Evolutionary conservation across 768 basidiomycete genomes (phyloP), one percentile per base, ranked within the genome.

Genomic region (Tulasnella sp.): DNA sequence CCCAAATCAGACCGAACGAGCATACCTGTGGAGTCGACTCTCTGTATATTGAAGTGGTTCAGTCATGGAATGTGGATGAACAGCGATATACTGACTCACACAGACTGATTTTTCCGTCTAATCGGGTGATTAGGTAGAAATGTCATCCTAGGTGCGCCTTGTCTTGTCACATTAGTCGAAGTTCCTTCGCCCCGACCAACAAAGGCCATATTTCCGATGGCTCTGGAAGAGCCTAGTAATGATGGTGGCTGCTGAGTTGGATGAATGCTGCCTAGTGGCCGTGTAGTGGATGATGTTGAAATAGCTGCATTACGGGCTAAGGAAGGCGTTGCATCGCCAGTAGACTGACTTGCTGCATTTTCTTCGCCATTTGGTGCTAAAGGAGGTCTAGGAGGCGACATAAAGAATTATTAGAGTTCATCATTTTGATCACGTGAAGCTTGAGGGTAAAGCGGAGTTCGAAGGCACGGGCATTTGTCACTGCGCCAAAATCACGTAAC

Each of bases 141-240:
- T 3, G 49, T 51, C 49, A 51, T 51, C 28, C 39, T 51, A 1
- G 49, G 49, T 4, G 29, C 49, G 6, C 49, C 49, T 20, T 39
- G 41, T 29, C 49, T 24, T 5, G 49, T 51, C 19, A 32, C 28
- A 29, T 24, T 41, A 20, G 49, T 19, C 20, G 31, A 29, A 28
- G 49, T 25, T 15, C n/a, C n/a, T n/a, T n/a, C n/a, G n/a, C n/a
- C n/a, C n/a, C n/a, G n/a, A n/a, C n/a, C n/a, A n/a, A 24, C 40
- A 19, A 34, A 39, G 5, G 40, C 49, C 13, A 34, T 51, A 31
- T 51, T 51, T 19, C 40, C 49, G 19, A 51, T 51, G 37, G 28
- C 49, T 16, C 49, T n/a, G n/a, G n/a, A 42, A n/a, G 49, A 29
- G 29, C 49, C 39, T 25, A 31, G 24, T 7, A 5, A 16, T 12